Conservation (phyloP, 2,329 filamentous ascomycete species). For the Apiospora saccharicola region DNA sequence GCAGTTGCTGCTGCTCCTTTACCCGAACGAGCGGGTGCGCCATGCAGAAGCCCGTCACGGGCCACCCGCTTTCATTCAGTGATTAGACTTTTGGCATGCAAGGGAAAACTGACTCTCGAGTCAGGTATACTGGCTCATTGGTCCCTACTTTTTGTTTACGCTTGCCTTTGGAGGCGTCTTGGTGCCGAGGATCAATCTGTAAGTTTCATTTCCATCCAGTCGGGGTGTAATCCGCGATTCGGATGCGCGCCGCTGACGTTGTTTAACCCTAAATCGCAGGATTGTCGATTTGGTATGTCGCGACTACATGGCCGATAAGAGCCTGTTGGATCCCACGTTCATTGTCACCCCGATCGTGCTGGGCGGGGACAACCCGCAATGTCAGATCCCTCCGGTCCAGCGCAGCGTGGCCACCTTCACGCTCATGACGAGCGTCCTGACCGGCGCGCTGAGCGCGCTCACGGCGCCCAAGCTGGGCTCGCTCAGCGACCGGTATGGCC, state of each 20-base stretch:
- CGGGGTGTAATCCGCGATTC: not conserved
- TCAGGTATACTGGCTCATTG: constrained; percentile 83
- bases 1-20: constrained; percentile 35
- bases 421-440: constrained; percentile 75
- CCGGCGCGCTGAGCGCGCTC: constrained; percentile 80
- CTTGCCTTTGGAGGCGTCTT: constrained; percentile 86
- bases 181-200: constrained; percentile 86
- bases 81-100: constrained; percentile 1
- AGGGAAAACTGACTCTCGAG: constrained; percentile 19
- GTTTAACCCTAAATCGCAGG: constrained; percentile 42
- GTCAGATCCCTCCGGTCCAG: constrained; percentile 80
- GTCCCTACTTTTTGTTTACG: constrained; percentile 81
- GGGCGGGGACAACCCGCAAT: constrained; percentile 78
- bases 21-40: constrained; percentile 7
- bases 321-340: constrained; percentile 63
- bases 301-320: constrained; percentile 77
- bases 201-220: constrained; percentile 38
- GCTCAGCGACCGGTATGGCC: constrained; percentile 86
- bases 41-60: not conserved
- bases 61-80: not conserved
- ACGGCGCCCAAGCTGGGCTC: constrained; percentile 84
- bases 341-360: constrained; percentile 70
- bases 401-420: constrained; percentile 79
- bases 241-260: constrained; percentile 26
- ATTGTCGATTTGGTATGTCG: constrained; percentile 85